Conservation (phyloP, 2,329 filamentous ascomycete species). For the Rutstroemia sp. region DNA sequence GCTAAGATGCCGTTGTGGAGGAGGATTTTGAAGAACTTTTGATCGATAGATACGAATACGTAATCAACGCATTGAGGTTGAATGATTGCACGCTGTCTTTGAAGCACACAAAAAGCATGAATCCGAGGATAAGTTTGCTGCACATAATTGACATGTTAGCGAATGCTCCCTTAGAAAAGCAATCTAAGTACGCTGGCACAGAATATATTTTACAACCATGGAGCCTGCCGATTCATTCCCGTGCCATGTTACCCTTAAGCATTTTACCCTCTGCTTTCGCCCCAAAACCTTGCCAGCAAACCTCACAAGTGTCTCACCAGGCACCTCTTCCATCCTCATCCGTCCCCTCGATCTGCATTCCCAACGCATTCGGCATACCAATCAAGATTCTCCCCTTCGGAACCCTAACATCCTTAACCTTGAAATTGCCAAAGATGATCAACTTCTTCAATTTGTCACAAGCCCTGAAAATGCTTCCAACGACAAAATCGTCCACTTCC, state of each 20-base stretch:
- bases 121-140: too few relatives aligned
- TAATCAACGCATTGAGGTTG: too few relatives aligned
- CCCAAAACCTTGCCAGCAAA: not conserved
- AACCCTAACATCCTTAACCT: conserved; percentile 46
- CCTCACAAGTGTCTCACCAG: not conserved
- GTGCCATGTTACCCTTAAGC: too few relatives aligned
- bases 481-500: conserved; percentile 55
- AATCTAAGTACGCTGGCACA: too few relatives aligned
- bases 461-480: conserved; percentile 55
- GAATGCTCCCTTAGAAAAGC: too few relatives aligned
- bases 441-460: conserved; percentile 54
- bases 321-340: conserved; percentile 23
- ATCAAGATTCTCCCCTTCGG: conserved; percentile 49
- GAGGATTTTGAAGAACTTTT: conserved; percentile 5
- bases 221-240: not conserved
- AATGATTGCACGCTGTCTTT: too few relatives aligned
- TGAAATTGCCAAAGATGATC: conserved; percentile 60
- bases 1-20: conserved; percentile 2
- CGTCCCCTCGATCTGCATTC: conserved; percentile 51
- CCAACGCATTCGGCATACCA: conserved; percentile 50
- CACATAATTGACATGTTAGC: too few relatives aligned
- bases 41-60: too few relatives aligned
- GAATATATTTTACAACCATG: too few relatives aligned
- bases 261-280: not conserved
- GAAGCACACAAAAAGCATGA: too few relatives aligned